These are phyloP conservation scores for Ustilago hordei DNA, from an alignment of 1,284 basidiomycete species.

Conservation along the genomic window DNA sequence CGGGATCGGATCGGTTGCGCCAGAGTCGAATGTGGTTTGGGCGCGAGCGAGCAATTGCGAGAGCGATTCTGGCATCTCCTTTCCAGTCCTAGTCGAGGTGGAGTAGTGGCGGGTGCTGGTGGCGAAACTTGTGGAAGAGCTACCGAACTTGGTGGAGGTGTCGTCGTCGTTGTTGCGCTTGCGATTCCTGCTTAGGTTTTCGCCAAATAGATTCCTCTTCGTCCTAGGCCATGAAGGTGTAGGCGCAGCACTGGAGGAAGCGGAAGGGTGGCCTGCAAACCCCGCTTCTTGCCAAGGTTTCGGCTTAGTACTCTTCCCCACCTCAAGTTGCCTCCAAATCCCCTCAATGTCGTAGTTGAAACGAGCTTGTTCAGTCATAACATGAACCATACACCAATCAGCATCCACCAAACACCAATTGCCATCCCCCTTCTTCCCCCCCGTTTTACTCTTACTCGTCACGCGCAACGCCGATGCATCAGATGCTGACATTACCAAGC, in stretches of 20 bases:
- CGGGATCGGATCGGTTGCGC: conserved; percentile 11
- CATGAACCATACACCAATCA: conserved; percentile 69
- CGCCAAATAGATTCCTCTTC: conserved; percentile 35
- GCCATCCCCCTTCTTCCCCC: conserved; percentile 61
- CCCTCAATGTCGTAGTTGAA: conserved; percentile 64
- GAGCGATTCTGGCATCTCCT: conserved; percentile 32
- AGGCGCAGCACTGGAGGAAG: neutral
- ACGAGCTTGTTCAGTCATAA: conserved; percentile 64
- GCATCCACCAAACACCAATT: conserved; percentile 69
- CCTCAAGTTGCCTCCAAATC: conserved; percentile 56
- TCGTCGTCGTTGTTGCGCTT: conserved; percentile 13
- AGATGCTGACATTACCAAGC: conserved; percentile 55
- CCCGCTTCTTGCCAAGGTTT: conserved; percentile 38
- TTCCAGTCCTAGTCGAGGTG: neutral
- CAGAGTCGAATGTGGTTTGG: neutral
- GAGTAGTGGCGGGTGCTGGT: conserved; percentile 8
- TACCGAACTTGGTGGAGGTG: conserved; percentile 19
- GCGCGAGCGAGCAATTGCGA: conserved; percentile 21
- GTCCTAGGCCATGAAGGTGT: conserved; percentile 12
- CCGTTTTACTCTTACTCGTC: conserved; percentile 42
- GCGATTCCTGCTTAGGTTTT: conserved; percentile 15
- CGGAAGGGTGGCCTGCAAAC: neutral
- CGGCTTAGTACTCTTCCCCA: conserved; percentile 12
- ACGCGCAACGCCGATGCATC: conserved; percentile 40
- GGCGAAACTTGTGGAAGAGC: conserved; percentile 15